Evolutionary conservation across 192 early-diverging fungal species (phyloP).

Genomic region (Coemansia guatemalensis): DNA sequence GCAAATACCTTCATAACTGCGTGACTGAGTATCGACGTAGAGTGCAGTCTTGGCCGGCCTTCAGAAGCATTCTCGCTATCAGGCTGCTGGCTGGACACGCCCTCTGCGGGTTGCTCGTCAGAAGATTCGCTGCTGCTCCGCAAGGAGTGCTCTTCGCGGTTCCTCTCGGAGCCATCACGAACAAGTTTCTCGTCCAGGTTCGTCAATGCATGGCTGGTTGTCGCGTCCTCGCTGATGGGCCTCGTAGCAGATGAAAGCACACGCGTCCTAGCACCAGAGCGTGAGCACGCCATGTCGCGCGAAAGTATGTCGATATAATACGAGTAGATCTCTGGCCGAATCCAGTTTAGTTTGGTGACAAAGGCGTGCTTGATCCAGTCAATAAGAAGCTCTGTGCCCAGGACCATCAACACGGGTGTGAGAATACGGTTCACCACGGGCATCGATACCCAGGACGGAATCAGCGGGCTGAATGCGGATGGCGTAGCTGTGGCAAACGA

Average conservation of each 20-base stretch:
- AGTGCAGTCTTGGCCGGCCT: conserved; percentile 10
- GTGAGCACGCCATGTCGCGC: conserved; percentile 70
- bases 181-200: conserved; percentile 17
- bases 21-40: conserved; percentile 39
- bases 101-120: neutral
- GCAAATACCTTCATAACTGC: conserved; percentile 18
- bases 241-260: neutral
- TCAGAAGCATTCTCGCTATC: neutral
- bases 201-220: neutral
- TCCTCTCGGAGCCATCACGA: neutral
- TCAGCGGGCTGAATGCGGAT: conserved; percentile 60
- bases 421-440: conserved; percentile 64
- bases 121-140: neutral
- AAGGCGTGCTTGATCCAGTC: conserved; percentile 99
- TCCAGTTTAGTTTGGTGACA: conserved; percentile 96
- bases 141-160: neutral
- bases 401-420: conserved; percentile 83
- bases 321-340: conserved; percentile 83
- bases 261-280: conserved; percentile 6
- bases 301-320: conserved; percentile 87
- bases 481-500: conserved; percentile 45
- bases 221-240: neutral
- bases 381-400: conserved; percentile 86
- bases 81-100: neutral
- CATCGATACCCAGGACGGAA: conserved; percentile 63